A percentile compares a stretch with the other conserved stretches of the same genome.
Evolutionary conservation across 2,329 filamentous ascomycete species (phyloP).

Genomic region (Apiospora aurea): DNA sequence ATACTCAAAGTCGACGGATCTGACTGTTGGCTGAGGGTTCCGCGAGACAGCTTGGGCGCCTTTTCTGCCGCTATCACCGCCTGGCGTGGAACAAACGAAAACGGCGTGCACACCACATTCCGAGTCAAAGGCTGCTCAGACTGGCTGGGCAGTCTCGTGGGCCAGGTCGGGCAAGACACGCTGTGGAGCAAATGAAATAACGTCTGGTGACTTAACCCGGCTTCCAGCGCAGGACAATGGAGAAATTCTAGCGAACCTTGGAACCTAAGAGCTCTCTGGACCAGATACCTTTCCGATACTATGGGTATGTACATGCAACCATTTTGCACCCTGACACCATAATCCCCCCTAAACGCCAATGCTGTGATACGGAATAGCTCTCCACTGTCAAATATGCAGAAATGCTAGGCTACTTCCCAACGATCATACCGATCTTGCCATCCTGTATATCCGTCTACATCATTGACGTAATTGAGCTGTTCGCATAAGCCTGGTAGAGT

Average conservation of each 20-base stretch:
- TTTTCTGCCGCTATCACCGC: constrained; percentile 72
- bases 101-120: constrained; percentile 57
- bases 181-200: constrained; percentile 51
- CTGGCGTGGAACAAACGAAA: constrained; percentile 60
- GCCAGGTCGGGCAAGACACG: constrained; percentile 52
- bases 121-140: constrained; percentile 65
- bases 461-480: constrained; percentile 81
- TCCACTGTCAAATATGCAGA: constrained; percentile 40
- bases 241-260: constrained; percentile 13
- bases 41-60: constrained; percentile 63
- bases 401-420: constrained; percentile 34
- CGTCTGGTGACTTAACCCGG: constrained; percentile 37
- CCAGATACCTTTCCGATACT: constrained; percentile 21
- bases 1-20: constrained; percentile 66
- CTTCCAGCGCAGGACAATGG: constrained; percentile 18
- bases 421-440: constrained; percentile 34
- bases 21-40: constrained; percentile 71
- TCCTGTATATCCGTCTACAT: constrained; percentile 57
- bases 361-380: constrained; percentile 36
- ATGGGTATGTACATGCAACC: constrained; percentile 27
- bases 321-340: constrained; percentile 22
- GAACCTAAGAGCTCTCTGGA: constrained; percentile 13
- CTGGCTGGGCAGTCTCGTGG: constrained; percentile 68
- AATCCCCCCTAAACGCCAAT: constrained; percentile 42
- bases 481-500: constrained; percentile 74